Base-by-base conservation (phyloP, 139 green algal genomes). In the Klebsormidium nitens region DNA sequence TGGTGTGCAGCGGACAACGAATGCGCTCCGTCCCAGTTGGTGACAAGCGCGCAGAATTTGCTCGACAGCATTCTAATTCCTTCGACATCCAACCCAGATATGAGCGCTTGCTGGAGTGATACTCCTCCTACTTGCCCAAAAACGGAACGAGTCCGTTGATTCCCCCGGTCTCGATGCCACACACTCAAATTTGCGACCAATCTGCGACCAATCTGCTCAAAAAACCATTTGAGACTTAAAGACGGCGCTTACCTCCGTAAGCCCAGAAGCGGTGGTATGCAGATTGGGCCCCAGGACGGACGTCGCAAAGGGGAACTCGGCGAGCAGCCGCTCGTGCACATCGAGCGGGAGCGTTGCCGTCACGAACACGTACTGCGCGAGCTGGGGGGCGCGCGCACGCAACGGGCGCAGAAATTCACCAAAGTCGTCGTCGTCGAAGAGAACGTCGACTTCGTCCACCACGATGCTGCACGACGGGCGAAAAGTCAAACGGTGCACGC, bases 401-500 rank as follows among this genome's bases (percentile, higher is more conserved):
- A 77, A 65, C 28, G 61, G 61, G 26, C 26, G 32, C 5, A 77
- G 46, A 3, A 34, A 36, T 28, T 75, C 38, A 0, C 31, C 47
- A 28, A 77, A 77, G n/a, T 35, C 48, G 2, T 77, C 70, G 42
- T 81, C 62, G 69, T 94, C 90, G 69, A 97, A 91, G 75, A 98
- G 88, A 34, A 95, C 97, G 86, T 98, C 93, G 0, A 93, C 93
- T 74, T 98, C 93, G 75, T 98, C 93, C 26, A 98, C 72, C 31
- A 97, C 90, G 47, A 82, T 23, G 38, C 50, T 72, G 52, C 34
- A 50, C n/a, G n/a, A n/a, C n/a, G n/a, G n/a, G n/a, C n/a, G n/a
- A n/a, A n/a, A n/a, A n/a, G n/a, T n/a, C n/a, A n/a, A n/a, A n/a
- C n/a, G n/a, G n/a, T n/a, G n/a, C n/a, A n/a, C n/a, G n/a, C n/a